A percentile compares a stretch with the other conserved stretches of the same genome.
Evolutionary conservation across 306 rosid genomes (phyloP).

Genomic region (Gynostemma pentaphyllum): DNA sequence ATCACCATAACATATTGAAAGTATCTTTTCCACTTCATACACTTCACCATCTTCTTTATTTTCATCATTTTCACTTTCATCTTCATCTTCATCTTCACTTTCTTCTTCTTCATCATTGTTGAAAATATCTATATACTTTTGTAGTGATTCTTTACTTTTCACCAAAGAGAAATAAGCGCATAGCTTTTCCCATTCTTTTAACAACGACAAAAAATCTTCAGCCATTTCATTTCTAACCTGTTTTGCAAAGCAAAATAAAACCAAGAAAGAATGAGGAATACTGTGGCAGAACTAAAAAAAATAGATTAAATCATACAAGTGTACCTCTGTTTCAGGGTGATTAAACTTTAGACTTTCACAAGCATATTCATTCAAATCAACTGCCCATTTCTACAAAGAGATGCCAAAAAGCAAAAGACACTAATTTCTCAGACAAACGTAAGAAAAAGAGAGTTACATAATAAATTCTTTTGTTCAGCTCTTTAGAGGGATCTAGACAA

Average conservation of each 20-base stretch:
- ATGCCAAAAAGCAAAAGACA: background rate
- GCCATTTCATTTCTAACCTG: conserved; percentile 85
- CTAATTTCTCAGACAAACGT: background rate
- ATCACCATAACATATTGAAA: conserved; percentile 36
- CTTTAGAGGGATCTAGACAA: background rate
- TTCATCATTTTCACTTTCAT: conserved; percentile 1
- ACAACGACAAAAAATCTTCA: conserved; percentile 41
- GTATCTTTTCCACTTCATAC: conserved; percentile 37
- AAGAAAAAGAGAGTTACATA: background rate
- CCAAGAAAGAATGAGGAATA: background rate
- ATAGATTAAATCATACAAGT: background rate
- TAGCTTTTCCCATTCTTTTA: conserved; percentile 55
- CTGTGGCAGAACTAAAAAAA: background rate
- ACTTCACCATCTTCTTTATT: conserved; percentile 14
- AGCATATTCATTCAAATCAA: conserved; percentile 52
- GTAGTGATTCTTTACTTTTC: conserved; percentile 22
- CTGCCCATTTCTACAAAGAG: conserved; percentile 62
- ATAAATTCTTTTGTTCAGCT: background rate
- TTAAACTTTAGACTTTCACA: conserved; percentile 48
- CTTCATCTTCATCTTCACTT: conserved; percentile 13
- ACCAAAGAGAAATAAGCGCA: conserved; percentile 36
- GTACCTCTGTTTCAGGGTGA: conserved; percentile 71
- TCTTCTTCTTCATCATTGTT: conserved; percentile 3
- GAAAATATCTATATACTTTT: conserved; percentile 25
- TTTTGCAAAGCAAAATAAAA: background rate